Evolutionary conservation across 2,329 filamentous ascomycete genomes (phyloP).

Genomic region (Ramularia collo-cygni): DNA sequence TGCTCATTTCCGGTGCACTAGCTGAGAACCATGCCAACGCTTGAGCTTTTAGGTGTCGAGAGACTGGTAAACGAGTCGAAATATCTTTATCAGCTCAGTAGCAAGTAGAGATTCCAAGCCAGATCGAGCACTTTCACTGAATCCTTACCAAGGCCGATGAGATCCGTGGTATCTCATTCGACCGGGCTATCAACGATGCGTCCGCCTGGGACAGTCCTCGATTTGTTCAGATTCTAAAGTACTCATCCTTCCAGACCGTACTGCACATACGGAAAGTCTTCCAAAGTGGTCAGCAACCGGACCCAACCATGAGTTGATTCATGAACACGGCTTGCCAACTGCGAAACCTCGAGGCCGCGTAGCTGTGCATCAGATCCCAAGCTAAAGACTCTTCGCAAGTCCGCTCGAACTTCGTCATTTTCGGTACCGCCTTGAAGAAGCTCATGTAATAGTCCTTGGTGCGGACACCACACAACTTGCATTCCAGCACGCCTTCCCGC

Average conservation of each 20-base stretch:
- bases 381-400: slow-evolving; percentile 59
- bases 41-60: too few relatives aligned
- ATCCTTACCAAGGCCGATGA: too few relatives aligned
- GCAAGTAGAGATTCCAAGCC: too few relatives aligned
- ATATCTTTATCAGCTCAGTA: too few relatives aligned
- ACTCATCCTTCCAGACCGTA: neutral
- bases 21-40: too few relatives aligned
- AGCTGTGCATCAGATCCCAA: slow-evolving; percentile 52
- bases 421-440: slow-evolving; percentile 47
- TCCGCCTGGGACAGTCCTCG: too few relatives aligned
- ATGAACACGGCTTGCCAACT: slow-evolving; percentile 26
- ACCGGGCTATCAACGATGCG: too few relatives aligned
- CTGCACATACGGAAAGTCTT: slow-evolving; percentile 46
- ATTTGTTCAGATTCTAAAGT: too few relatives aligned
- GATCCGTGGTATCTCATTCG: too few relatives aligned
- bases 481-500: slow-evolving; percentile 82
- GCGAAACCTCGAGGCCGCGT: slow-evolving; percentile 27
- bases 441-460: slow-evolving; percentile 66
- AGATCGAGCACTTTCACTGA: too few relatives aligned
- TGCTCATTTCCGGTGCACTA: too few relatives aligned
- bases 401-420: slow-evolving; percentile 53
- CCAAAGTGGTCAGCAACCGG: slow-evolving; percentile 42
- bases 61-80: too few relatives aligned
- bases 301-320: slow-evolving; percentile 23
- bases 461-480: slow-evolving; percentile 84